Conservation (phyloP, 176 grass and related monocot species). For the Chloris gayana region DNA sequence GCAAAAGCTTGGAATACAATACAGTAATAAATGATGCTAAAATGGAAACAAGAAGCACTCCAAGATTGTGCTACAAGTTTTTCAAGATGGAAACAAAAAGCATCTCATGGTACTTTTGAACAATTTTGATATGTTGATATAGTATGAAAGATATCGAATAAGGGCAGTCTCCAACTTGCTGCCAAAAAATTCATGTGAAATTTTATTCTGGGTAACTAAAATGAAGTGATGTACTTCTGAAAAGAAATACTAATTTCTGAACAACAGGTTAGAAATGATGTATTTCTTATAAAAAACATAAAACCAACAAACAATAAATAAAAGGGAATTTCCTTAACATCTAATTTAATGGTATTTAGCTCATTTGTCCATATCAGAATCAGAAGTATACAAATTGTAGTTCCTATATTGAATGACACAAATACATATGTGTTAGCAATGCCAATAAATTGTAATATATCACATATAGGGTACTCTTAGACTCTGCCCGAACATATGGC, state of each 20-base stretch:
- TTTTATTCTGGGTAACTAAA: not conserved
- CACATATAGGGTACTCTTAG: no score
- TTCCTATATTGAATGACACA: not conserved
- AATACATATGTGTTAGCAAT: not conserved
- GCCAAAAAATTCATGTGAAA: not conserved
- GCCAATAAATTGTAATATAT: no score
- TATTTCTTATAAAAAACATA: not conserved
- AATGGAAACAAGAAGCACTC: no score
- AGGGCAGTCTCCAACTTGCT: not conserved
- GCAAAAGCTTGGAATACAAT: no score
- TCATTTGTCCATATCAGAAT: not conserved
- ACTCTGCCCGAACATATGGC: no score
- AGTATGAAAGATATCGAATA: not conserved
- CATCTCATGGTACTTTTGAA: no score
- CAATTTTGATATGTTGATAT: no score
- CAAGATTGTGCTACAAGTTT: no score
- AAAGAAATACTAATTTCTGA: not conserved
- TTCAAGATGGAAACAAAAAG: no score
- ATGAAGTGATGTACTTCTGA: not conserved
- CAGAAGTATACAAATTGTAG: not conserved
- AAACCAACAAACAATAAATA: not conserved
- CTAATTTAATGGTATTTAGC: not conserved
- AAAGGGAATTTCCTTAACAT: not conserved
- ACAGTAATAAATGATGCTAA: no score
- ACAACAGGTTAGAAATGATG: no score